These are phyloP conservation scores for Ballota nigra DNA, from an alignment of 257 asterid species.

Conservation along the genomic window DNA sequence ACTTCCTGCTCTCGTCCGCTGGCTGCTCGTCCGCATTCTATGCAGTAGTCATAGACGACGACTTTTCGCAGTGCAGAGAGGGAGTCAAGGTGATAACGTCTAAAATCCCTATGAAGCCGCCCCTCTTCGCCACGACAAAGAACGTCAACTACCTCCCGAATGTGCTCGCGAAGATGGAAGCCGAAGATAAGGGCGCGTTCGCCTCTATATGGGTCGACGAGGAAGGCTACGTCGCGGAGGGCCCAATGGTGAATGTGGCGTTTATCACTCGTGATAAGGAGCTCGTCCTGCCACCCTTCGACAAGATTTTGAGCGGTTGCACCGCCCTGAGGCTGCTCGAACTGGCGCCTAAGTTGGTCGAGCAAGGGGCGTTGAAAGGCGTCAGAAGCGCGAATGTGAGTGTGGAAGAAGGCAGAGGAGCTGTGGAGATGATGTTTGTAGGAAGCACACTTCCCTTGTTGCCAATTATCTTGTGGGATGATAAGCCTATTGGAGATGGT, in stretches of 20 bases:
- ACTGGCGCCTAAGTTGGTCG: constrained; percentile 66
- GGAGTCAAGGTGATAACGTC: constrained; percentile 81
- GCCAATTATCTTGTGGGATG: constrained; percentile 78
- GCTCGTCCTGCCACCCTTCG: constrained; percentile 67
- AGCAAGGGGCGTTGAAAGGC: constrained; percentile 56
- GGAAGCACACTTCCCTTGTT: constrained; percentile 91
- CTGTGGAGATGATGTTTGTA: constrained; percentile 81
- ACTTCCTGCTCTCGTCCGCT: constrained; percentile 73
- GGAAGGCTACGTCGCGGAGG: constrained; percentile 77
- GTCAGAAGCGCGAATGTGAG: constrained; percentile 44
- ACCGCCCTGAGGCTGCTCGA: constrained; percentile 82
- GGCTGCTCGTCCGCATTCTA: constrained; percentile 81
- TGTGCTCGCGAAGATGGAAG: constrained; percentile 80
- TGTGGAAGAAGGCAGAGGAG: constrained; percentile 51
- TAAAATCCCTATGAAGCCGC: constrained; percentile 69
- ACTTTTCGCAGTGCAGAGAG: constrained; percentile 59
- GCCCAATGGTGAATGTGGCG: constrained; percentile 92
- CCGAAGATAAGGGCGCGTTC: constrained; percentile 69
- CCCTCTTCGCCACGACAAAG: constrained; percentile 77
- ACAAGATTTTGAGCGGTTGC: constrained; percentile 76
- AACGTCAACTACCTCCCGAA: constrained; percentile 93
- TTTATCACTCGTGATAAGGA: constrained; percentile 59
- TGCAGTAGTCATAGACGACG: constrained; percentile 67
- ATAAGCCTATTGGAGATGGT: constrained; percentile 82
- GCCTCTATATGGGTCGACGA: constrained; percentile 84